Evolutionary conservation across 345 rosid genomes (phyloP).

Genomic region (Physaria fendleri): DNA sequence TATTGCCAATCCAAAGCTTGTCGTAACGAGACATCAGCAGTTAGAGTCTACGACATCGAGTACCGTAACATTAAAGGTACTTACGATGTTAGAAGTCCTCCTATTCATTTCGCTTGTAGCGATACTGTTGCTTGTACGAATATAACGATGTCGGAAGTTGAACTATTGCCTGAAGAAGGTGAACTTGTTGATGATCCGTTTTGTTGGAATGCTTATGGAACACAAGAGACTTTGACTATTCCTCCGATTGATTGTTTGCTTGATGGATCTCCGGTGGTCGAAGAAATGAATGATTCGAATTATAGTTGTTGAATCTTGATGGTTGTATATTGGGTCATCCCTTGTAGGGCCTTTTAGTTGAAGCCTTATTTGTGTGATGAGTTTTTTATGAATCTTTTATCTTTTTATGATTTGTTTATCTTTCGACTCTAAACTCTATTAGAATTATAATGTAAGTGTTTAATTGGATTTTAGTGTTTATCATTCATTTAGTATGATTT

Average conservation of each 20-base stretch:
- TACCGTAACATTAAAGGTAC: constrained; percentile 85
- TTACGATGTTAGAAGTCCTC: constrained; percentile 70
- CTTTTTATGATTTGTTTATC: too few species aligned
- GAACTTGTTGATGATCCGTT: constrained; percentile 86
- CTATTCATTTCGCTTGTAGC: constrained; percentile 92
- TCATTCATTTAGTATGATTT: too few species aligned
- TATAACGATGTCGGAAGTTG: constrained; percentile 83
- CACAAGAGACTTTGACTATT: constrained; percentile 65
- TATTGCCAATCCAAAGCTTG: constrained; percentile 68
- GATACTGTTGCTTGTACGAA: constrained; percentile 89
- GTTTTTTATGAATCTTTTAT: neutral
- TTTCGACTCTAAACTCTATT: too few species aligned
- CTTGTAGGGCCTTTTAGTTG: constrained; percentile 41
- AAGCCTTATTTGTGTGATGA: constrained; percentile 71
- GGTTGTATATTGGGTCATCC: constrained; percentile 44
- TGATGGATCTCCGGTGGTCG: constrained; percentile 61
- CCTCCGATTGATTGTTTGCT: constrained; percentile 77
- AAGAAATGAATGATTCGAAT: constrained; percentile 29
- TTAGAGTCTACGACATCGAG: constrained; percentile 50
- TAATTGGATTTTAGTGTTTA: too few species aligned
- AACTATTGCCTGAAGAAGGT: constrained; percentile 85
- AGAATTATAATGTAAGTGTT: too few species aligned
- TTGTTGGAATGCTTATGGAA: constrained; percentile 97
- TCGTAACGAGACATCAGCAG: constrained; percentile 80
- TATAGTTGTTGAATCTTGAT: constrained; percentile 34